A percentile compares a stretch with the other conserved stretches of the same genome.
These are phyloP conservation scores for Neurospora tetrasperma DNA, from an alignment of 495 filamentous ascomycete genomes.

Conservation along the genomic window DNA sequence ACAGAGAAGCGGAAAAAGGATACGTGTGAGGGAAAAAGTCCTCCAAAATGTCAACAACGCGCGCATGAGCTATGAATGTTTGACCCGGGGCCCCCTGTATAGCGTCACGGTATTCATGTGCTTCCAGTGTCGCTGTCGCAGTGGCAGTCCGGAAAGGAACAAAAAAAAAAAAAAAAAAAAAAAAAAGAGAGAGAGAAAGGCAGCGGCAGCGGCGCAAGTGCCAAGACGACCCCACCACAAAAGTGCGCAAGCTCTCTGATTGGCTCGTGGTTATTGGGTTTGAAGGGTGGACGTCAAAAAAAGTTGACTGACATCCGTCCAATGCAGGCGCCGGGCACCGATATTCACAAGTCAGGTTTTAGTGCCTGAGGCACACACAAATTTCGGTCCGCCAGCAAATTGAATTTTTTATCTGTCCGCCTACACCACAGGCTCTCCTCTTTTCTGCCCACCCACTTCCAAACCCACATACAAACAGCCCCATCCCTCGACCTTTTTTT, in stretches of 20 bases:
- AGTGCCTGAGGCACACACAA: conserved; percentile 23
- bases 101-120: neutral
- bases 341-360: neutral
- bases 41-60: neutral
- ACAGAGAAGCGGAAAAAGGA: neutral
- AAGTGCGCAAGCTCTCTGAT: conserved; percentile 1
- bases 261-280: conserved; percentile 6
- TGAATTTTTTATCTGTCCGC: conserved; percentile 21
- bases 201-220: neutral
- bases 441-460: conserved; percentile 22
- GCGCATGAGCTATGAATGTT: neutral
- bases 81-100: neutral
- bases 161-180: neutral
- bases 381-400: conserved; percentile 17
- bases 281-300: conserved; percentile 5
- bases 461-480: conserved; percentile 21
- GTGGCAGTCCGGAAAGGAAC: neutral
- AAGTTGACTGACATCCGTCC: neutral
- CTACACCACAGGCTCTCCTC: conserved; percentile 14
- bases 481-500: conserved; percentile 11
- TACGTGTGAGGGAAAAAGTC: neutral
- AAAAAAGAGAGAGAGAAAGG: neutral
- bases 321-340: neutral
- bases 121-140: neutral
- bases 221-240: conserved; percentile 12